Conservation (phyloP, 108 stramenopile genomes). For the Nitzschia sp. region DNA sequence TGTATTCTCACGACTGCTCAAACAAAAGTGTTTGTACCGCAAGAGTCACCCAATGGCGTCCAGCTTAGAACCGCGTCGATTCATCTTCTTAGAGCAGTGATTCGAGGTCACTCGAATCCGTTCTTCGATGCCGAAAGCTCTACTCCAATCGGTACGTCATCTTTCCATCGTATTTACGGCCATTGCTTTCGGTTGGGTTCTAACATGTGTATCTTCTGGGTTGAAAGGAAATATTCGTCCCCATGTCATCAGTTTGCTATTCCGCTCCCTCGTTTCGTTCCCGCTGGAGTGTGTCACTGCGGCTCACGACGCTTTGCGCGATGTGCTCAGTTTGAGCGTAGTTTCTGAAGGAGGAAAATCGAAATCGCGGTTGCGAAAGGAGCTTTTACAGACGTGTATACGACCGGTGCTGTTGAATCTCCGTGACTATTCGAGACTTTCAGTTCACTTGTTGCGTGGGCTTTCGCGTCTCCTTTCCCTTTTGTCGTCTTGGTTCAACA, state of each 20-base stretch:
- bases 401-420: conserved; percentile 80
- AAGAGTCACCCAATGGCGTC: conserved; percentile 69
- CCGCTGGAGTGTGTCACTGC: conserved; percentile 57
- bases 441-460: conserved; percentile 68
- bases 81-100: conserved; percentile 64
- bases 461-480: conserved; percentile 70
- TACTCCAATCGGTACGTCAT: conserved; percentile 64
- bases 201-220: neutral
- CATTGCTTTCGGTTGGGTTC: no score
- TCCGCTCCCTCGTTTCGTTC: conserved; percentile 77
- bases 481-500: conserved; percentile 86
- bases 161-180: neutral
- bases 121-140: conserved; percentile 78
- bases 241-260: conserved; percentile 80
- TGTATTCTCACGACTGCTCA: conserved; percentile 48
- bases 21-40: conserved; percentile 45
- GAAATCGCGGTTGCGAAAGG: conserved; percentile 72
- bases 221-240: conserved; percentile 74
- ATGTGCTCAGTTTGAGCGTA: conserved; percentile 63
- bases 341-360: conserved; percentile 43
- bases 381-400: conserved; percentile 86
- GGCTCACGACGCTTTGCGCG: conserved; percentile 67
- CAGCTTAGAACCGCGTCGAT: conserved; percentile 78
- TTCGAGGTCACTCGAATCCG: conserved; percentile 55
- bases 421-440: conserved; percentile 74